These are phyloP conservation scores for Pseudonectria buxi DNA, from an alignment of 2,329 filamentous ascomycete species.

Conservation along the genomic window DNA sequence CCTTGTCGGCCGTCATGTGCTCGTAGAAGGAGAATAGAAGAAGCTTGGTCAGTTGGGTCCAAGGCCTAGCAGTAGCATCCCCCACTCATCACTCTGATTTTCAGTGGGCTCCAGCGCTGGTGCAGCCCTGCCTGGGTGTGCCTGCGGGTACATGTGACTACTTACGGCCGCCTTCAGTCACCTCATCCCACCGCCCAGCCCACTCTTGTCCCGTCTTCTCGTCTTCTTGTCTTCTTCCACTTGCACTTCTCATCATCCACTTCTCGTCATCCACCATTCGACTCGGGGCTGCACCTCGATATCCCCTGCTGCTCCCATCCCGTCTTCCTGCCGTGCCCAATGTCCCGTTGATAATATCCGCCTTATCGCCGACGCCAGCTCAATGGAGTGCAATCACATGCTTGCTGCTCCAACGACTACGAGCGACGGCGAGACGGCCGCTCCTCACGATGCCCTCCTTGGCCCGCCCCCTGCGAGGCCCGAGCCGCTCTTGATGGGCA, in stretches of 20 bases:
- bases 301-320: too few relatives aligned
- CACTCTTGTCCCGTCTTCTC: neutral
- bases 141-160: conserved; percentile 2
- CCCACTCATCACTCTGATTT: too few relatives aligned
- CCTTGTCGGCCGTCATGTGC: too few relatives aligned
- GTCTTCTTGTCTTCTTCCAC: conserved; percentile 1
- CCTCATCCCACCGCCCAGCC: conserved; percentile 6
- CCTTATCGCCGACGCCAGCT: conserved; percentile 20
- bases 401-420: conserved; percentile 19
- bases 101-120: too few relatives aligned
- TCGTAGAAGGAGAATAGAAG: too few relatives aligned
- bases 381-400: conserved; percentile 43
- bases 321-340: conserved; percentile 5
- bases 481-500: conserved; percentile 13
- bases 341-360: conserved; percentile 20
- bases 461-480: conserved; percentile 22
- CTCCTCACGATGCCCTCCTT: conserved; percentile 18
- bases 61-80: too few relatives aligned
- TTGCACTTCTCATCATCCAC: too few relatives aligned
- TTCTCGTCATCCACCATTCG: too few relatives aligned
- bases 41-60: too few relatives aligned
- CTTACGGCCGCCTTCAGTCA: conserved; percentile 2
- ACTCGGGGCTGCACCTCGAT: too few relatives aligned
- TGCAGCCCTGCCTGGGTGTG: too few relatives aligned
- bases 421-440: conserved; percentile 16